Conservation (phyloP, 2,329 filamentous ascomycete genomes). For the Aspergillus sclerotialis region DNA sequence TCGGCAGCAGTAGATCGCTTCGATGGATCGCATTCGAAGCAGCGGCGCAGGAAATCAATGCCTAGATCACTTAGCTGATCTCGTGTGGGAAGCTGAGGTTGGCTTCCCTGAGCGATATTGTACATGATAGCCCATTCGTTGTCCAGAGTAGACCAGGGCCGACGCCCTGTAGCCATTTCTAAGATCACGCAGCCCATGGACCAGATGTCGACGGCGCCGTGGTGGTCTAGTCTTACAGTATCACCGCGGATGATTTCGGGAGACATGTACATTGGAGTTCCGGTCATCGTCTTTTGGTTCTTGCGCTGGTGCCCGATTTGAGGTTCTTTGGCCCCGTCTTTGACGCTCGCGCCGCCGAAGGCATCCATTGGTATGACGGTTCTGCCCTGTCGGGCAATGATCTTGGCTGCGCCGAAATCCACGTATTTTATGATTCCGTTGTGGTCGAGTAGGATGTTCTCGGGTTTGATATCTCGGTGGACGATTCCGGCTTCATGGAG, state of each 20-base stretch:
- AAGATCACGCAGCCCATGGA: conserved; percentile 93
- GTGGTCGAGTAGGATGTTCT: conserved; percentile 94
- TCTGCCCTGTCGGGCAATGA: conserved; percentile 88
- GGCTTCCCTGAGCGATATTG: conserved; percentile 96
- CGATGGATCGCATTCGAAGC: conserved; percentile 77
- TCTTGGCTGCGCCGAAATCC: conserved; percentile 94
- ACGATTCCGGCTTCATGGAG: conserved; percentile 87
- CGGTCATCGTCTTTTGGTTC: conserved; percentile 86
- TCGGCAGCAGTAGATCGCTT: conserved; percentile 77
- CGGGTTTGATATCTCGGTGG: conserved; percentile 95
- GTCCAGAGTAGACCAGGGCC: conserved; percentile 91
- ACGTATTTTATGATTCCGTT: conserved; percentile 99
- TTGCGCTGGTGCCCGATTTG: conserved; percentile 28
- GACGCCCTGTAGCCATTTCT: conserved; percentile 92
- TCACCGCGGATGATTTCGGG: conserved; percentile 96
- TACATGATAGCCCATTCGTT: conserved; percentile 99
- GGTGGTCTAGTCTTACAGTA: conserved; percentile 64
- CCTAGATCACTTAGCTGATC: conserved; percentile 82
- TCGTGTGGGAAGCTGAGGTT: conserved; percentile 69
- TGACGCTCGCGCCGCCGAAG: conserved; percentile 41
- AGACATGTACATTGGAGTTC: conserved; percentile 99
- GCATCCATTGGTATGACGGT: conserved; percentile 65
- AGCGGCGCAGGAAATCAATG: conserved; percentile 79
- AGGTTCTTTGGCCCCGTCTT: conserved; percentile 25
- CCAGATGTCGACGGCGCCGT: conserved; percentile 91